phyloP scores from a whole-genome alignment of 1,284 basidiomycete species.

The Naganishia cerealis region DNA sequence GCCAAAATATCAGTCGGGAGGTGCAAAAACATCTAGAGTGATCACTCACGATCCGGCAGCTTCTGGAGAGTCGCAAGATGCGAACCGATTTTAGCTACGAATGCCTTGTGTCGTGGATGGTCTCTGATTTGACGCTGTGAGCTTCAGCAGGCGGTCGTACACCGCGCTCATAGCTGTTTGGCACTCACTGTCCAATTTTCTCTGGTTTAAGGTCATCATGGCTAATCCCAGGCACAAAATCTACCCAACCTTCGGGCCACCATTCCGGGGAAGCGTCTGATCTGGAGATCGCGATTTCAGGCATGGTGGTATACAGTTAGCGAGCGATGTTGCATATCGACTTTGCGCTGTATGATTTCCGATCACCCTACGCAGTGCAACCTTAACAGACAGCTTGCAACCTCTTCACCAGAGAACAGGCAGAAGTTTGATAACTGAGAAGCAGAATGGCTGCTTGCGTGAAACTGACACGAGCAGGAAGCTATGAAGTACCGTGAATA shows the following conservation, averaged over 20 bases:
- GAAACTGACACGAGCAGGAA: neutral
- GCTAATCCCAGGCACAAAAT: constrained; percentile 10
- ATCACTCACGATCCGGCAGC: constrained; percentile 14
- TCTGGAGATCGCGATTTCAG: constrained; percentile 5
- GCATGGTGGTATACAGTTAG: constrained; percentile 2
- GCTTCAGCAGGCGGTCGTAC: neutral
- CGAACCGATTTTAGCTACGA: neutral
- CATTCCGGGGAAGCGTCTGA: constrained; percentile 15
- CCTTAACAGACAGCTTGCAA: neutral
- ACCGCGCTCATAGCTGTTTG: neutral
- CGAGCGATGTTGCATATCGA: constrained; percentile 57
- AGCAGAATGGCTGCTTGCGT: neutral
- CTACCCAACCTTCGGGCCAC: constrained; percentile 19
- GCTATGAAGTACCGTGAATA: constrained; percentile 57
- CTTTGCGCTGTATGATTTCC: constrained; percentile 61
- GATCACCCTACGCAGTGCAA: neutral
- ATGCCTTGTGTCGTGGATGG: constrained; percentile 12
- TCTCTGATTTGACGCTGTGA: constrained; percentile 2
- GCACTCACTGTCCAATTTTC: constrained; percentile 21
- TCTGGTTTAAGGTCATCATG: constrained; percentile 20
- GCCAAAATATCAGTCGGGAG: neutral
- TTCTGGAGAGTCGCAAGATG: neutral
- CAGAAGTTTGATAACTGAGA: neutral
- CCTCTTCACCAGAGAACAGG: neutral
- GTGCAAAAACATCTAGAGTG: neutral